Evolutionary conservation across 176 grass and related monocot genomes (phyloP).

Genomic region (Oryza nivara): DNA sequence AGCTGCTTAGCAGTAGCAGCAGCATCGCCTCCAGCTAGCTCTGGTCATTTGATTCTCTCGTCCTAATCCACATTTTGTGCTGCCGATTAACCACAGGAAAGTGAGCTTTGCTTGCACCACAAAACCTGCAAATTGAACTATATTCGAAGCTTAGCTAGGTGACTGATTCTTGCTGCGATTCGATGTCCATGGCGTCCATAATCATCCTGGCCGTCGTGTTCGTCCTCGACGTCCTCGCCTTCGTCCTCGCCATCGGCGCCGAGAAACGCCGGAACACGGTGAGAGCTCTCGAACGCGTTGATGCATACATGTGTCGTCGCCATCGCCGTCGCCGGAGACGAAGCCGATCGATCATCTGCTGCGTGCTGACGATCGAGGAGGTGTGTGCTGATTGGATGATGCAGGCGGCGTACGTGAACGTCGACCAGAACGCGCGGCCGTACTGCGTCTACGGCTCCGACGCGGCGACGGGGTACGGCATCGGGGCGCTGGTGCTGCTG

Average conservation of each 20-base stretch:
- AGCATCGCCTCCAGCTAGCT: neutral
- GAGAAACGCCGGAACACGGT: slow-evolving; percentile 84
- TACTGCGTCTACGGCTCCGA: slow-evolving; percentile 80
- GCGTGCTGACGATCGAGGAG: neutral
- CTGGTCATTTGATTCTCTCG: neutral
- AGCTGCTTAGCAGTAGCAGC: slow-evolving; percentile 27
- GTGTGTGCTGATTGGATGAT: neutral
- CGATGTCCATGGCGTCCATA: slow-evolving; percentile 50
- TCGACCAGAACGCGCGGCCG: neutral
- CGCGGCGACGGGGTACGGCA: slow-evolving; percentile 72
- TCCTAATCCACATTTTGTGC: slow-evolving; percentile 3
- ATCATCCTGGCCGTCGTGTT: slow-evolving; percentile 48
- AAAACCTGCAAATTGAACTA: neutral
- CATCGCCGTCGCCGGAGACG: neutral
- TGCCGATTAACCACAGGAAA: neutral
- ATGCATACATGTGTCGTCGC: neutral
- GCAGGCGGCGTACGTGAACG: slow-evolving; percentile 53
- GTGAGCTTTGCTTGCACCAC: neutral
- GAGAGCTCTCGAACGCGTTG: neutral
- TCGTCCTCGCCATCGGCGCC: slow-evolving; percentile 82
- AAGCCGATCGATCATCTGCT: neutral
- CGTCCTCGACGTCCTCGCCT: slow-evolving; percentile 74
- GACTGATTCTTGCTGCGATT: neutral
- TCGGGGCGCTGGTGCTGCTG: slow-evolving; percentile 62
- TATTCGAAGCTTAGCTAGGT: neutral